Conservation (phyloP, 306 rosid species). For the Vigna reflexopilosa region DNA sequence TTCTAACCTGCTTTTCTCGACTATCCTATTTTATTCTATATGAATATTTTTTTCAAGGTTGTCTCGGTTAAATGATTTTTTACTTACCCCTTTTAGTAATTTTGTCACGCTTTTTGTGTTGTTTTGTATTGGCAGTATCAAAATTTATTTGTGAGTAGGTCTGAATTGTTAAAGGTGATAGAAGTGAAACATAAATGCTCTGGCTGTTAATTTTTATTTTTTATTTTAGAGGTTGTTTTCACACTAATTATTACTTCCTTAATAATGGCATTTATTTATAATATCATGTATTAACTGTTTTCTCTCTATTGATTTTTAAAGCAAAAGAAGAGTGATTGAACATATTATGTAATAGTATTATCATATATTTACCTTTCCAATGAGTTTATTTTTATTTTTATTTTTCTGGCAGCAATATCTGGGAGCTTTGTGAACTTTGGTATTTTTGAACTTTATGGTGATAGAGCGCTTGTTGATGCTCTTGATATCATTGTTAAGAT, state of each 20-base stretch:
- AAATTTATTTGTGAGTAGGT: background rate
- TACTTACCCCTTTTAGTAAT: background rate
- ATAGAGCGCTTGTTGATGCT: slow-evolving; percentile 81
- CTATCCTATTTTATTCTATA: slow-evolving; percentile 1
- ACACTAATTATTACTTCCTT: slow-evolving; percentile 11
- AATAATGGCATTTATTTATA: background rate
- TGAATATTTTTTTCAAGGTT: background rate
- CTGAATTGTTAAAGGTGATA: slow-evolving; percentile 21
- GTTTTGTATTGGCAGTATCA: background rate
- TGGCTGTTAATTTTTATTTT: slow-evolving; percentile 14
- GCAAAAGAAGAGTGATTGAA: background rate
- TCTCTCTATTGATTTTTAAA: background rate
- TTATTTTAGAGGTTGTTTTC: background rate
- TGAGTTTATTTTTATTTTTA: slow-evolving; percentile 35
- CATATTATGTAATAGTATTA: background rate
- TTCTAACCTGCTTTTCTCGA: background rate
- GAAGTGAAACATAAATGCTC: slow-evolving; percentile 13
- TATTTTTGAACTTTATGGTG: slow-evolving; percentile 92
- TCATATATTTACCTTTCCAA: slow-evolving; percentile 25
- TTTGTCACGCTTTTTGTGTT: slow-evolving; percentile 7
- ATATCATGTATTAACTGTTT: background rate
- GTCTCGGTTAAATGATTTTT: slow-evolving; percentile 12
- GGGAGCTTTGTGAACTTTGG: slow-evolving; percentile 96
- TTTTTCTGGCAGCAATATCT: slow-evolving; percentile 66
- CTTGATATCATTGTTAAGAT: slow-evolving; percentile 77